Percentiles rank a stretch among this genome's conserved stretches.
phyloP scores from a whole-genome alignment of 345 rosid species.

The Conringia planisiliqua region DNA sequence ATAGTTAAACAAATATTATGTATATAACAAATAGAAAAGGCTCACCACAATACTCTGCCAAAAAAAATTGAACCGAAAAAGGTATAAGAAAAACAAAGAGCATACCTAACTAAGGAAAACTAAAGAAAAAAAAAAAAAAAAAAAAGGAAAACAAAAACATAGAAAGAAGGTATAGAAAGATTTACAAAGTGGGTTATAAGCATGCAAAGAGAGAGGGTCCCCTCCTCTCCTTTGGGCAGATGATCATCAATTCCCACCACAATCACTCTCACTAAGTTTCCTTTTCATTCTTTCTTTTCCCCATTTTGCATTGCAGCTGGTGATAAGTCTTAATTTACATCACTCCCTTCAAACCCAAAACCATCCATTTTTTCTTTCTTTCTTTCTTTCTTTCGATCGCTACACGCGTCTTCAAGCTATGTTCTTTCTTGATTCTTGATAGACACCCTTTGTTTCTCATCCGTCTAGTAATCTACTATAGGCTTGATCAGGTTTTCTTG shows the following conservation, averaged over 20 bases:
- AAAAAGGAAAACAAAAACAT: background rate
- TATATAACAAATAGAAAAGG: constrained; percentile 10
- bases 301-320: constrained; percentile 39
- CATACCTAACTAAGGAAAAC: background rate
- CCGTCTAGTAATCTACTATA: background rate
- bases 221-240: constrained; percentile 36
- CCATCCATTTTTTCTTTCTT: background rate
- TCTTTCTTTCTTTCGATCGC: background rate
- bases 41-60: constrained; percentile 31
- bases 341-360: constrained; percentile 6
- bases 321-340: constrained; percentile 22
- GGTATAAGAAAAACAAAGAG: no score
- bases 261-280: constrained; percentile 30
- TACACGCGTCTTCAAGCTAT: constrained; percentile 15
- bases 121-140: background rate
- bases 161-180: constrained; percentile 21
- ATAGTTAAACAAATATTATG: constrained; percentile 8
- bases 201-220: constrained; percentile 41
- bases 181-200: constrained; percentile 39
- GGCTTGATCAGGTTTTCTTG: constrained; percentile 5
- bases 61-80: constrained; percentile 12
- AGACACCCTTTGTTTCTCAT: background rate
- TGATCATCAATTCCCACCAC: constrained; percentile 40
- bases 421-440: background rate
- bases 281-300: constrained; percentile 26